phyloP scores from a whole-genome alignment of 805 yeast species.

The Kuraishia piskuri region DNA sequence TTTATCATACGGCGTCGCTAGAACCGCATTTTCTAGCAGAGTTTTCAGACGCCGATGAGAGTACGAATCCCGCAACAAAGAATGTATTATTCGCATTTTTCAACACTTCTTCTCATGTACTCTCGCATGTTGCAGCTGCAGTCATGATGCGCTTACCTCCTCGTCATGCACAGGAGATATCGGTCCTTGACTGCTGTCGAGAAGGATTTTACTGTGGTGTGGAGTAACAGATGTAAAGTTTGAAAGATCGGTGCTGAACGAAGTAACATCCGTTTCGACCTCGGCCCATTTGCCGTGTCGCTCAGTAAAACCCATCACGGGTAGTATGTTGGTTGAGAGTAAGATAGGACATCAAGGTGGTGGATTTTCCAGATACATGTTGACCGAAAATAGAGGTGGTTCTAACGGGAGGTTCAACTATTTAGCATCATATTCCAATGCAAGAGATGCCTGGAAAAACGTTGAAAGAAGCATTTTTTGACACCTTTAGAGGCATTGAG shows the following conservation, averaged over 20 bases:
- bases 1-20: background rate
- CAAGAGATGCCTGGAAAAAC: background rate
- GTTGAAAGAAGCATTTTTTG: background rate
- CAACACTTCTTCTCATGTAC: background rate
- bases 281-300: too few relatives aligned
- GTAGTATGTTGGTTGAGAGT: too few relatives aligned
- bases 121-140: background rate
- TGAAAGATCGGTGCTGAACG: background rate
- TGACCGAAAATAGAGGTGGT: too few relatives aligned
- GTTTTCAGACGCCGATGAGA: background rate
- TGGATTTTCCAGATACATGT: too few relatives aligned
- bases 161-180: background rate
- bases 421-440: background rate
- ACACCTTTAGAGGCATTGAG: background rate
- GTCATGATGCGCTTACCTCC: background rate
- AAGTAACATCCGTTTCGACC: too few relatives aligned
- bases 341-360: too few relatives aligned
- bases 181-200: background rate
- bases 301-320: too few relatives aligned
- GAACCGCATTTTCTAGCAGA: too few relatives aligned
- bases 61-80: background rate
- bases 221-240: background rate
- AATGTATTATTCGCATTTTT: background rate
- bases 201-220: background rate
- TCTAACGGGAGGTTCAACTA: background rate